A percentile compares a stretch with the other conserved stretches of the same genome.
Evolutionary conservation across 2,329 filamentous ascomycete species (phyloP).

Genomic region (Zopfia rhizophila): DNA sequence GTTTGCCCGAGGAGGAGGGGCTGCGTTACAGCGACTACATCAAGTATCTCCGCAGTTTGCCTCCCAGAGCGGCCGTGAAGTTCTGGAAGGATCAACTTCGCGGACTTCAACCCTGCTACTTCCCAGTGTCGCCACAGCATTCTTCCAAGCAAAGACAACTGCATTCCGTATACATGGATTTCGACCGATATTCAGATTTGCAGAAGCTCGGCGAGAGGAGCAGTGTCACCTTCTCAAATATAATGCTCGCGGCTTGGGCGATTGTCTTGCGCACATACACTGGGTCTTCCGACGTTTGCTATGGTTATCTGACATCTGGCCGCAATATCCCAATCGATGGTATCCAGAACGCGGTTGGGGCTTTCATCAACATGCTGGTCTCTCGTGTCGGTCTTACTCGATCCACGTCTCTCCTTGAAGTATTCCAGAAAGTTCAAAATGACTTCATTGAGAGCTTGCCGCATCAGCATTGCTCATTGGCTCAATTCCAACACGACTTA

Average conservation of each 20-base stretch:
- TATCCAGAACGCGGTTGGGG: constrained; percentile 59
- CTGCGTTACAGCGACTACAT: constrained; percentile 50
- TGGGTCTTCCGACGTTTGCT: constrained; percentile 44
- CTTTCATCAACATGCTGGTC: constrained; percentile 56
- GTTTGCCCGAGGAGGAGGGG: constrained; percentile 33
- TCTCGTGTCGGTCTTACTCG: constrained; percentile 31
- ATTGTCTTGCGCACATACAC: constrained; percentile 44
- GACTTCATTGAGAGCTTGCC: constrained; percentile 45
- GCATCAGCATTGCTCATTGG: constrained; percentile 48
- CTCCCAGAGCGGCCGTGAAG: constrained; percentile 31
- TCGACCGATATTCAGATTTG: constrained; percentile 40
- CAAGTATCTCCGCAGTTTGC: constrained; percentile 38
- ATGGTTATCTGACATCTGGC: constrained; percentile 50
- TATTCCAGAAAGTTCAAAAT: constrained; percentile 40
- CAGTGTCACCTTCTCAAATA: constrained; percentile 44
- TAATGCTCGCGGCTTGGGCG: constrained; percentile 46
- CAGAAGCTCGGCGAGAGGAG: constrained; percentile 37
- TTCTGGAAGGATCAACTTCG: constrained; percentile 46
- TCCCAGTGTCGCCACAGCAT: constrained; percentile 37
- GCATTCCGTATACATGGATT: constrained; percentile 41
- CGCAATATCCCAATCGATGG: constrained; percentile 57
- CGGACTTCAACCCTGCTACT: constrained; percentile 45
- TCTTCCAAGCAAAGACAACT: constrained; percentile 36
- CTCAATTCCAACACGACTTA: constrained; percentile 60
- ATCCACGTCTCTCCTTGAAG: constrained; percentile 27